A percentile compares a stretch with the other conserved stretches of the same genome.
Evolutionary conservation across 768 basidiomycete species (phyloP).

Genomic region (Podaxis sp.): DNA sequence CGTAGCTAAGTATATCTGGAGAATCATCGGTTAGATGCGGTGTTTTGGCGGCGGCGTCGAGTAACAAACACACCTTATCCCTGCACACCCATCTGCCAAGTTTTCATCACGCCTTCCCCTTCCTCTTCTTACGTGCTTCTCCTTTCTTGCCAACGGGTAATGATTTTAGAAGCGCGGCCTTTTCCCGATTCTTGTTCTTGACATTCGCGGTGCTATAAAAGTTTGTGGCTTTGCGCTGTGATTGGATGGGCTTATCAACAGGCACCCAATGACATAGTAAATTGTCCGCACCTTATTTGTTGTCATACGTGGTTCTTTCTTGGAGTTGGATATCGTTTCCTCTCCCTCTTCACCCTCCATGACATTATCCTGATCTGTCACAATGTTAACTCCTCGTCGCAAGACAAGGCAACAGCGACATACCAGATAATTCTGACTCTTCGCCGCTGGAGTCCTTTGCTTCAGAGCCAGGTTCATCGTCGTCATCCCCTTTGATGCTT

Average conservation of each 20-base stretch:
- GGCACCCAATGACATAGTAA: conserved; percentile 11
- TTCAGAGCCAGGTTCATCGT: not conserved
- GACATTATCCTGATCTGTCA: conserved; percentile 5
- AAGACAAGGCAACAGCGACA: conserved; percentile 8
- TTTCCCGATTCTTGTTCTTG: conserved; percentile 81
- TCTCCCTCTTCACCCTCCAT: conserved; percentile 33
- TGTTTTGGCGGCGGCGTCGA: conserved; percentile 10
- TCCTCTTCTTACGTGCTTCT: conserved; percentile 38
- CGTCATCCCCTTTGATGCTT: conserved; percentile 41
- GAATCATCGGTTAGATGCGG: conserved; percentile 10
- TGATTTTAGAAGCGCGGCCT: conserved; percentile 59
- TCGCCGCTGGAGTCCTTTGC: conserved; percentile 24
- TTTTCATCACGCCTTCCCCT: conserved; percentile 20
- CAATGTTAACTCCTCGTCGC: not conserved
- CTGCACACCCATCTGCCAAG: not conserved
- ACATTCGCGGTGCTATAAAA: conserved; percentile 86
- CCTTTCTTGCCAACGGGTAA: conserved; percentile 51
- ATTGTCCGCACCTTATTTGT: conserved; percentile 75
- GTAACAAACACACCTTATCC: conserved; percentile 6
- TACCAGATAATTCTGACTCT: conserved; percentile 27
- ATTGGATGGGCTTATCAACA: conserved; percentile 10
- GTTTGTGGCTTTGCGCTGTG: conserved; percentile 82
- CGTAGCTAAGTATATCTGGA: not conserved
- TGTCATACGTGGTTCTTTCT: conserved; percentile 81
- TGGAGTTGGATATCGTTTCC: conserved; percentile 20